Percentiles rank a stretch among this genome's conserved stretches.
Evolutionary conservation across 2,329 filamentous ascomycete species (phyloP).

Genomic region (Colletotrichum tanaceti): DNA sequence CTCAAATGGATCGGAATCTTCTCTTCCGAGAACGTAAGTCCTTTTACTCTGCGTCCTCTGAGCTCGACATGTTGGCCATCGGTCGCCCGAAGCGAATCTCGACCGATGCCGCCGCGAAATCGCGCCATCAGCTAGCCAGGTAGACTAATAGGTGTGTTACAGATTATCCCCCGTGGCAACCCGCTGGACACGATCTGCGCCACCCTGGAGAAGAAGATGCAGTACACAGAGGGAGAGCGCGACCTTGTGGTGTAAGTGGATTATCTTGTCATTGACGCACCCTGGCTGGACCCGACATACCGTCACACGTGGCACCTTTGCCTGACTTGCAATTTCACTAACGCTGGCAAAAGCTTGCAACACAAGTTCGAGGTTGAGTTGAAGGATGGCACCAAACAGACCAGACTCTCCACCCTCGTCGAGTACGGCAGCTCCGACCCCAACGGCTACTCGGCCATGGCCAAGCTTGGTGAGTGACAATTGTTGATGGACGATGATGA

Average conservation of each 20-base stretch:
- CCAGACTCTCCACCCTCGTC: conserved; percentile 80
- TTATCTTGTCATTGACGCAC: neutral
- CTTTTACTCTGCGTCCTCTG: too few relatives aligned
- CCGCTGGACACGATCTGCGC: conserved; percentile 90
- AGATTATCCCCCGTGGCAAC: conserved; percentile 79
- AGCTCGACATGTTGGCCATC: neutral
- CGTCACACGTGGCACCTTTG: neutral
- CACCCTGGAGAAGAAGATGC: conserved; percentile 90
- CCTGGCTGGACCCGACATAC: neutral
- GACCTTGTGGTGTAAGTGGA: conserved; percentile 74
- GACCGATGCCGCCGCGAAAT: too few relatives aligned
- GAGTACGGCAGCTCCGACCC: conserved; percentile 78
- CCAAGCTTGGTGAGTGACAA: conserved; percentile 14
- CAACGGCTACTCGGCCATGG: conserved; percentile 71
- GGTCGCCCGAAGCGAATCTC: neutral
- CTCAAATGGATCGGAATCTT: conserved; percentile 68
- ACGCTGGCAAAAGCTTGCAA: conserved; percentile 63
- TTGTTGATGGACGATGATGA: conserved; percentile 76
- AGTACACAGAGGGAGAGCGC: conserved; percentile 83
- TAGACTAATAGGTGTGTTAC: conserved; percentile 40
- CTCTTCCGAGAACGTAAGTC: conserved; percentile 7
- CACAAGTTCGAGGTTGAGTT: conserved; percentile 88
- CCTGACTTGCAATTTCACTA: neutral
- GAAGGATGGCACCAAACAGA: conserved; percentile 81
- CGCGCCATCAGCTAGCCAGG: too few relatives aligned